Conservation (phyloP, 169 alveolate species). For the Babesia ovis region DNA sequence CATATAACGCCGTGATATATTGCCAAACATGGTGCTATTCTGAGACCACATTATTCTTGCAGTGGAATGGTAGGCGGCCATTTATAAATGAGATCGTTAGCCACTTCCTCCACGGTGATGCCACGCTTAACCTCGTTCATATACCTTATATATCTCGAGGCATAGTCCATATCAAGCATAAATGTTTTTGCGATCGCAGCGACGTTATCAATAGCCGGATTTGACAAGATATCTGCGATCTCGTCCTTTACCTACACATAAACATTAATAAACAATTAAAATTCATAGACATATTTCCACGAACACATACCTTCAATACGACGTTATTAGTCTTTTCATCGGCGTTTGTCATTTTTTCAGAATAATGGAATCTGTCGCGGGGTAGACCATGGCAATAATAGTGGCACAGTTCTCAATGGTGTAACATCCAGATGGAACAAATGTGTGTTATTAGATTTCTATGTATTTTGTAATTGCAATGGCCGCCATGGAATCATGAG, state of each 20-base stretch:
- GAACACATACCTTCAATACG: too few relatives aligned
- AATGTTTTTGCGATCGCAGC: conserved; percentile 15
- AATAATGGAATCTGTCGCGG: too few relatives aligned
- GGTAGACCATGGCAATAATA: too few relatives aligned
- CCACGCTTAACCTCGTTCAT: conserved; percentile 11
- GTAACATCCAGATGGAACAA: too few relatives aligned
- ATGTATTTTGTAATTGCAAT: too few relatives aligned
- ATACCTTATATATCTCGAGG: conserved; percentile 4
- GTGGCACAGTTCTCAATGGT: too few relatives aligned
- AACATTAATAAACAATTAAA: too few relatives aligned
- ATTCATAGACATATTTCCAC: too few relatives aligned
- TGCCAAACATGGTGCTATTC: not conserved
- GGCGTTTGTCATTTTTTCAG: too few relatives aligned
- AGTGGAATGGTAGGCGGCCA: conserved; percentile 44
- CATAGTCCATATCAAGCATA: conserved; percentile 1
- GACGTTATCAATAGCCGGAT: conserved; percentile 24
- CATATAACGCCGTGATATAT: not conserved
- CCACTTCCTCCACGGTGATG: conserved; percentile 34
- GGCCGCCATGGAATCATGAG: too few relatives aligned
- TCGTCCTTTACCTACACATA: conserved; percentile 6
- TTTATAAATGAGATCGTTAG: conserved; percentile 24
- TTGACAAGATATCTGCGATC: not conserved
- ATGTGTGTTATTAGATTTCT: too few relatives aligned
- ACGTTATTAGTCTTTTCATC: too few relatives aligned
- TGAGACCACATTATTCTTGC: conserved; percentile 11